Base-by-base conservation (phyloP, 345 rosid species). In the Brassica incana region DNA sequence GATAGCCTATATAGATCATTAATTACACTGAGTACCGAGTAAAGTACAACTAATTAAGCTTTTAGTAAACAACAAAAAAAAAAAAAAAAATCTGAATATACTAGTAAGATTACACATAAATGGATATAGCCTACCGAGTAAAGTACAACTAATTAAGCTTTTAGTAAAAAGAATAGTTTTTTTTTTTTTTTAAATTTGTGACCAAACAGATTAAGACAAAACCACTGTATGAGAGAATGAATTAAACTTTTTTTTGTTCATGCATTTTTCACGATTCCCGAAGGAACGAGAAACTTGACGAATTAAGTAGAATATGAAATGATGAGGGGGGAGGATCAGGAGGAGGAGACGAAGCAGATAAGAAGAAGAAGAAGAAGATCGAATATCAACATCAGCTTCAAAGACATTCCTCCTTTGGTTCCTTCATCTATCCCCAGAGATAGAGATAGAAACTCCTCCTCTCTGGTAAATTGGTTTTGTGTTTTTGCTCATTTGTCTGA, bases 371-470 rank as follows among this genome's bases (percentile, higher is more conserved):
- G 30, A 45, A 3, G 15, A 35, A 71, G 23, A 77, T 25, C 38
- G 32, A 29, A 2, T 18, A 14, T 43, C 36, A 72, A 73, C 73
- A 78, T 78, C 69, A 78, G 56, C 50, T 78, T 78, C 64, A 78
- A 67, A 1, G 73, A 78, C 20, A 78, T 72, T 18, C 82, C 82
- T 78, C 73, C 78, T 78, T 62, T 73, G 1, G 69, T 10, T 67
- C 82, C 82, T 8, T 73, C 73, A 0, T 59, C 82, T 43, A 72
- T 72, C 60, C 78, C 77, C 69, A 29, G 32, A 29, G 1, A 0
- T 72, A 78, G 40, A 11, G n/a, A n/a, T n/a, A n/a, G n/a, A n/a
- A 40, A 3, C 4, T 4, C 16, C 43, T 12, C 77, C 11, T 65
- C 77, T 78, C 27, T 16, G 76, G 81, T 78, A 71, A 40, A 32